These are phyloP conservation scores for Suillus bovinus DNA, from an alignment of 768 basidiomycete genomes.

Conservation along the genomic window DNA sequence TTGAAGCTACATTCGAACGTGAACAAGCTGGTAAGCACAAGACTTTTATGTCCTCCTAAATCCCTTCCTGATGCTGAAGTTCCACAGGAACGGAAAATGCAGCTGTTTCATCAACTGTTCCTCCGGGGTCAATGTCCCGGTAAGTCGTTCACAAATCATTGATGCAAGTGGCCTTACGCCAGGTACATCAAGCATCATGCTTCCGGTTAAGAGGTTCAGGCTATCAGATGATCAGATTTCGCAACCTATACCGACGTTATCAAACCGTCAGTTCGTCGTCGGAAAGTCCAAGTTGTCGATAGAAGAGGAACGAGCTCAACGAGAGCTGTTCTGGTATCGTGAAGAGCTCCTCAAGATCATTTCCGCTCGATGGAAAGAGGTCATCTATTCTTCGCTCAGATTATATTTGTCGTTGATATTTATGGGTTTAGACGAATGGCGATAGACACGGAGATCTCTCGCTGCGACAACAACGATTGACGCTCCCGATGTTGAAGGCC, in stretches of 20 bases:
- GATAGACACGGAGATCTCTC: conserved; percentile 74
- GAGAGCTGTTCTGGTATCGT: conserved; percentile 94
- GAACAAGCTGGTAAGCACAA: conserved; percentile 55
- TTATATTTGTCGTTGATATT: conserved; percentile 4
- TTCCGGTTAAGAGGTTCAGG: conserved; percentile 72
- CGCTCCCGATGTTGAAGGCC: conserved; percentile 75
- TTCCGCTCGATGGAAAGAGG: conserved; percentile 84
- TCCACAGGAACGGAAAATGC: conserved; percentile 41
- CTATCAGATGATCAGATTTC: conserved; percentile 59
- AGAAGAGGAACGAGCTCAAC: conserved; percentile 61
- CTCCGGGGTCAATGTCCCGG: conserved; percentile 88
- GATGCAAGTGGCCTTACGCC: conserved; percentile 9
- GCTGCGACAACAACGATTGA: conserved; percentile 76
- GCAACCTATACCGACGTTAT: conserved; percentile 77
- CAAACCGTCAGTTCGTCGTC: conserved; percentile 90
- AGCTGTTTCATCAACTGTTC: conserved; percentile 59
- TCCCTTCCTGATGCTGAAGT: conserved; percentile 1
- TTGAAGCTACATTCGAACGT: conserved; percentile 81
- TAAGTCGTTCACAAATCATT: conserved; percentile 32
- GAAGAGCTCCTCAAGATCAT: conserved; percentile 79
- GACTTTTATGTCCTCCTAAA: not conserved
- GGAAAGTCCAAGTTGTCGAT: conserved; percentile 64
- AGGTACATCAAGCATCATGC: conserved; percentile 48
- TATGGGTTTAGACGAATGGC: conserved; percentile 65
- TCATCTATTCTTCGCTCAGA: conserved; percentile 32